Percentiles rank a stretch among this genome's conserved stretches.
phyloP scores from a whole-genome alignment of 78 protist species.

The Trichosphaerium sp. region DNA sequence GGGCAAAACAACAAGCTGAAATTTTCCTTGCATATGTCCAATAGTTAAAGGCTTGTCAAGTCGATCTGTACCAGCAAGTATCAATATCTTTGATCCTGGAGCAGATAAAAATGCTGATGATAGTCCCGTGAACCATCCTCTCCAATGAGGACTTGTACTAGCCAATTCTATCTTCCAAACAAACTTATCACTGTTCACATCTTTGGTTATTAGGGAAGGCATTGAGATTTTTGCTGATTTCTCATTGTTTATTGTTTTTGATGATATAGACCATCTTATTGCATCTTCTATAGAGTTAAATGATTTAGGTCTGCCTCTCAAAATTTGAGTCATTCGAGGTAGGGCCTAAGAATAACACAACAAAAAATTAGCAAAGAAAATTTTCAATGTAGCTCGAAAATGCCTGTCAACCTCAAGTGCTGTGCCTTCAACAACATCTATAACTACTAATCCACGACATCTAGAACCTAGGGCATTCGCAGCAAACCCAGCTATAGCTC shows the following conservation, averaged over 20 bases:
- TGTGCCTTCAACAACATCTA: constrained; percentile 83
- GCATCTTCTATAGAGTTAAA: constrained; percentile 52
- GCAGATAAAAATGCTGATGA: constrained; percentile 39
- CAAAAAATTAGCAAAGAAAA: background rate
- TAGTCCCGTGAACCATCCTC: constrained; percentile 73
- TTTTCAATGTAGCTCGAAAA: too few species aligned
- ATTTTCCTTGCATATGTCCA: constrained; percentile 86
- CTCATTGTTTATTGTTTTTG: constrained; percentile 13
- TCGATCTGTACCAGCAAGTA: constrained; percentile 72
- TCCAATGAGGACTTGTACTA: constrained; percentile 60
- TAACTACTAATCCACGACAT: constrained; percentile 22
- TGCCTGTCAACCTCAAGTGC: too few species aligned
- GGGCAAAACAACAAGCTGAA: constrained; percentile 56
- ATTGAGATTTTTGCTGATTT: constrained; percentile 49
- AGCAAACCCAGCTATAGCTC: constrained; percentile 26
- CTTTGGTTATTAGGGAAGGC: constrained; percentile 44
- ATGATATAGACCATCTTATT: constrained; percentile 40
- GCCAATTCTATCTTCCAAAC: constrained; percentile 59
- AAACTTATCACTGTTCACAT: background rate
- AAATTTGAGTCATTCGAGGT: constrained; percentile 37
- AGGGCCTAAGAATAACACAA: constrained; percentile 21
- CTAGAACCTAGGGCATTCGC: background rate
- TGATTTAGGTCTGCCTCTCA: constrained; percentile 46
- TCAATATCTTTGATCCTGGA: constrained; percentile 35
- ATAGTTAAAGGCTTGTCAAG: constrained; percentile 69